phyloP scores from a whole-genome alignment of 768 basidiomycete species.

The Scleroderma citrinum region DNA sequence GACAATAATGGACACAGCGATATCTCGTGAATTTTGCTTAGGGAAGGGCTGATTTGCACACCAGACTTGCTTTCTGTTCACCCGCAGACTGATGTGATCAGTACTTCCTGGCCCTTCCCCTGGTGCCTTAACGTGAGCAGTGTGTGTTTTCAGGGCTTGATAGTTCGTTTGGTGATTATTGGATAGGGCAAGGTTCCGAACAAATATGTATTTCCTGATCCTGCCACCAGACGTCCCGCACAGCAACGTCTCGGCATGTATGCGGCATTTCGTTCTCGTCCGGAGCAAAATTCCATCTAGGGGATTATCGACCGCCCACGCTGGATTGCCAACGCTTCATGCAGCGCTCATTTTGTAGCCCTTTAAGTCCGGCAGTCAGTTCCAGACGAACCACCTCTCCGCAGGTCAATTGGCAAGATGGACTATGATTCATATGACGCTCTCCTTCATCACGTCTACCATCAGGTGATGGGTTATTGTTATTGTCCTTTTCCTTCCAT shows the following conservation, averaged over 20 bases:
- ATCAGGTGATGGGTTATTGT: slow-evolving; percentile 42
- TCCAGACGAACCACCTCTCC: slow-evolving; percentile 7
- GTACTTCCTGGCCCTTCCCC: too few relatives aligned
- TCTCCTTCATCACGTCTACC: slow-evolving; percentile 74
- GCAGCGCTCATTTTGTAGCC: too few relatives aligned
- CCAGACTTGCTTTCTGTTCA: too few relatives aligned
- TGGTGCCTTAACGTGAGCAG: neutral
- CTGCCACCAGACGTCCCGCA: too few relatives aligned
- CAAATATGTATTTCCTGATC: slow-evolving; percentile 4
- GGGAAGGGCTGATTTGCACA: neutral
- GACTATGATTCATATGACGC: slow-evolving; percentile 81
- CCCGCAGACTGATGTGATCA: too few relatives aligned
- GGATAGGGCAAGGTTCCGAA: neutral
- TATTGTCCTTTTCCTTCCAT: neutral
- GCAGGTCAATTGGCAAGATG: slow-evolving; percentile 31
- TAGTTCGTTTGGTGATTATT: neutral
- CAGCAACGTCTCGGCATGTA: too few relatives aligned
- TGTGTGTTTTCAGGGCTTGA: neutral
- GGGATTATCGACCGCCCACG: too few relatives aligned
- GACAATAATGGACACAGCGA: neutral
- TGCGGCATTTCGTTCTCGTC: too few relatives aligned
- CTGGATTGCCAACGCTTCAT: too few relatives aligned
- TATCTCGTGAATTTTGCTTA: neutral
- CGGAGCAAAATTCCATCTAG: too few relatives aligned
- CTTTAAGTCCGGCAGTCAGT: neutral